Evolutionary conservation across 2,329 filamentous ascomycete genomes (phyloP), one percentile per base, ranked within the genome.

Genomic region (Fusarium sp.): DNA sequence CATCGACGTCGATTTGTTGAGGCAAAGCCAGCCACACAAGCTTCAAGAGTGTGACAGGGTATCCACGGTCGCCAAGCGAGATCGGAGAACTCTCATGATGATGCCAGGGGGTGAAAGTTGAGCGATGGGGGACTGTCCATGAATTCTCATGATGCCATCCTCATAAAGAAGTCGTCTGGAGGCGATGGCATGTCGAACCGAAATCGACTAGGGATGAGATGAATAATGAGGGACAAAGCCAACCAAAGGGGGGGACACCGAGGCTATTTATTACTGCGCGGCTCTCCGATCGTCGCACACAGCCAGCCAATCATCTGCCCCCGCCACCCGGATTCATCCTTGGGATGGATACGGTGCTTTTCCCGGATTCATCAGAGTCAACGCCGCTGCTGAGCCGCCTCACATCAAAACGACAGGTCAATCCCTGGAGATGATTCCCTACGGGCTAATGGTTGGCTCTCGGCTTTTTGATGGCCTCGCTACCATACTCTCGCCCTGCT

Each of bases 161-260:
- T n/a, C 24, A n/a, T 29, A 10, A 52, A 13, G 48, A 11, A 29
- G 48, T 29, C 18, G 37, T 58, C 24, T 54, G 24, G 31, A 39
- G 29, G 14, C 18, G 20, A 43, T 27, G 31, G 20, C 31, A 45
- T 43, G 41, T 29, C 29, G 20, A 58, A 52, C 27, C 54, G 50
- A 31, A 56, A 60, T 20, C 35, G 65, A 65, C 39, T 24, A 59
- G 54, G 50, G 59, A 18, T 62, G 20, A 29, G 70, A 62, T 73
- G 70, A 69, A 43, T 58, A 65, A 69, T 58, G 72, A 69, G 45
- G 22, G 22, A 63, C 33, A 50, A 48, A 35, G 37, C 50, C 68
- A 59, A 69, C 52, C 45, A 65, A 69, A 69, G 31, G 27, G 33
- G 67, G 67, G 71, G 71, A 65, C 20, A 43, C 69, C 64, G 52